Evolutionary conservation across 805 yeast species (phyloP), one percentile per base, ranked within the genome.

Genomic region (Hermanozyma aechmeae): DNA sequence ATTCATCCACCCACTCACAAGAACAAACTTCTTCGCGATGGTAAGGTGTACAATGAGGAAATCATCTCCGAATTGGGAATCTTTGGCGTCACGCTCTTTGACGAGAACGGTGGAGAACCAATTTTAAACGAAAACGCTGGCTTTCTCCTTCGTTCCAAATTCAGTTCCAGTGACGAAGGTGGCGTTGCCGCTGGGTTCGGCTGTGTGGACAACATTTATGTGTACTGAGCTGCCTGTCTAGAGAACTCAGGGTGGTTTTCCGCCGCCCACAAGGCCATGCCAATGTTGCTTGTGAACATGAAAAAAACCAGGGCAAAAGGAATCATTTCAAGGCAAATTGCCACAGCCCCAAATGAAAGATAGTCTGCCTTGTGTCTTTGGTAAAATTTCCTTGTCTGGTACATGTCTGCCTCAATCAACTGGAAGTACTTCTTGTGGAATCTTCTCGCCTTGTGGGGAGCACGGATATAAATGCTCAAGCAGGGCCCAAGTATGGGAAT

Each of bases 141-240:
- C 5, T 84, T 83, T 74, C 64, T 92, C 39, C 61, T 92, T 42
- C 22, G 22, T n/a, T 42, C 46, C 7, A 92, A 92, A 53, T 74
- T 86, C 33, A 79, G 83, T 39, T 61, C 79, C 3, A 80, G 94
- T 30, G 78, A 92, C 54, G 99, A 92, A 61, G 98, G 98, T 22
- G 99, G 99, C 23, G 96, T 92, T 19, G 97, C 97, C 14, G 98
- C 98, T 11, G 99, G 99, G 1, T 89, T 83, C 56, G 99, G 97
- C 5, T 86, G 96, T 54, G 83, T 92, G 23, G 98, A 92, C 54
- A 81, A 86, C 46, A 66, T 86, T 21, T 73, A 76, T 35, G 58
- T 84, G 24, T 64, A 68, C 34, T 57, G 29, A 20, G 6, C 23
- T 20, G 13, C 12, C 23, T 6, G 12, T 20, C n/a, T 11, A 11